Evolutionary conservation across 169 alveolate species (phyloP), one percentile per base, ranked within the genome.

Genomic region (Plasmodium billcollinsi): DNA sequence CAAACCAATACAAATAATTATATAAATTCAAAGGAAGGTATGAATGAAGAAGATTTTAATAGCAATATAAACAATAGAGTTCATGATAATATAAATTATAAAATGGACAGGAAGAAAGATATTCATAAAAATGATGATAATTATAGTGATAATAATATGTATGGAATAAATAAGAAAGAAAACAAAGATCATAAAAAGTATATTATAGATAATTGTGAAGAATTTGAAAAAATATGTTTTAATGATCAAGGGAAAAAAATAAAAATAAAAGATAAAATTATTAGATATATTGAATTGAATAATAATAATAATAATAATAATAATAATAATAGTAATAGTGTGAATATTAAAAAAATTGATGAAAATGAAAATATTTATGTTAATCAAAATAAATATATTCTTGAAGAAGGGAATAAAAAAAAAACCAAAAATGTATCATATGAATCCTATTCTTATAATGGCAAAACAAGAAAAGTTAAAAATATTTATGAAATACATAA

Each of bases 181-280:
- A 83, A 49, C n/a, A 50, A 49, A 21, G 18, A 12, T 14, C 29
- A 78, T 45, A 65, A 78, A 49, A 65, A 78, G 59, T 63, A 63
- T 45, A 78, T 78, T 3, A 78, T 78, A 78, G 89, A 78, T 43
- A 78, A 71, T 61, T 65, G 43, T 24, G 78, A 78, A 3, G 71
- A 78, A 20, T 50, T 65, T 66, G 89, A 78, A n/a, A 67, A 78
- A 39, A 65, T 67, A 21, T 67, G 52, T 62, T 33, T 20, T 26
- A 59, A 69, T 47, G 80, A 69, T 15, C 62, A 43, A 49, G 56
- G 74, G 26, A 83, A 58, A 56, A 56, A 72, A 12, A 14, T 83
- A 8, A 83, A 83, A 61, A 83, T 69, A 33, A 58, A 67, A 12
- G 91, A 83, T 15, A 58, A 62, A 26, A 83, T 83, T 29, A 83